A percentile compares a stretch with the other conserved stretches of the same genome.
phyloP scores from a whole-genome alignment of 495 filamentous ascomycete genomes.

The Aspergillus nanangensis region DNA sequence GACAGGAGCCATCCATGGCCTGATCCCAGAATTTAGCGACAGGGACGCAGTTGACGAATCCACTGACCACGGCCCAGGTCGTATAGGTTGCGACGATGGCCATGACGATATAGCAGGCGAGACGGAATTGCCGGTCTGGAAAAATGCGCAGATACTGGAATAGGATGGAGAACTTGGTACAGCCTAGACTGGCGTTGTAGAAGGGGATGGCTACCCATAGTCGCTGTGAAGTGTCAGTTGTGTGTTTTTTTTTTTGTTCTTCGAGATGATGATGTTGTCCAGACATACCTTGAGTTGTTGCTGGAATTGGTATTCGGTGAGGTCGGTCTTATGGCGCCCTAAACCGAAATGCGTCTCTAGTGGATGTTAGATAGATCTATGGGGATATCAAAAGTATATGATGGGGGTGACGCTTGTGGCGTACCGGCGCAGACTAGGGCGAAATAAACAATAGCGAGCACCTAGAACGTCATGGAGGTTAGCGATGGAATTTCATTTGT shows the following conservation, averaged over 20 bases:
- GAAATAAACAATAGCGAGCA: constrained; percentile 29
- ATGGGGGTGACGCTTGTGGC: constrained; percentile 2
- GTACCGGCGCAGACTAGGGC: constrained; percentile 29
- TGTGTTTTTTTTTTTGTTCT: too few species aligned
- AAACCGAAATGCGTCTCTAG: constrained; percentile 31
- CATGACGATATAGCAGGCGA: constrained; percentile 28
- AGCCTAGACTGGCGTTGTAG: constrained; percentile 35
- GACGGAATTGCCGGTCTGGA: constrained; percentile 26
- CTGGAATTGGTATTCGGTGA: constrained; percentile 16
- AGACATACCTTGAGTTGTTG: constrained; percentile 34
- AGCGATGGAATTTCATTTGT: neutral
- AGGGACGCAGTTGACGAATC: constrained; percentile 52
- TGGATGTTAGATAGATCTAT: neutral
- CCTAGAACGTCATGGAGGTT: constrained; percentile 7
- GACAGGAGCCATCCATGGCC: constrained; percentile 44
- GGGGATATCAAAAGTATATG: neutral
- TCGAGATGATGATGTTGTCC: too few species aligned
- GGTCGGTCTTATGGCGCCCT: constrained; percentile 18
- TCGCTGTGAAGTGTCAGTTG: constrained; percentile 12
- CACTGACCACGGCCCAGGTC: constrained; percentile 34
- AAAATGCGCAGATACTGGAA: constrained; percentile 48
- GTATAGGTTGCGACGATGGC: constrained; percentile 30
- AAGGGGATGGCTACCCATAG: constrained; percentile 39
- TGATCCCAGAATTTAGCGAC: constrained; percentile 50
- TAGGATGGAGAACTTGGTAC: constrained; percentile 45